Evolutionary conservation across 257 asterid genomes (phyloP).

Genomic region (Scutellaria barbata): DNA sequence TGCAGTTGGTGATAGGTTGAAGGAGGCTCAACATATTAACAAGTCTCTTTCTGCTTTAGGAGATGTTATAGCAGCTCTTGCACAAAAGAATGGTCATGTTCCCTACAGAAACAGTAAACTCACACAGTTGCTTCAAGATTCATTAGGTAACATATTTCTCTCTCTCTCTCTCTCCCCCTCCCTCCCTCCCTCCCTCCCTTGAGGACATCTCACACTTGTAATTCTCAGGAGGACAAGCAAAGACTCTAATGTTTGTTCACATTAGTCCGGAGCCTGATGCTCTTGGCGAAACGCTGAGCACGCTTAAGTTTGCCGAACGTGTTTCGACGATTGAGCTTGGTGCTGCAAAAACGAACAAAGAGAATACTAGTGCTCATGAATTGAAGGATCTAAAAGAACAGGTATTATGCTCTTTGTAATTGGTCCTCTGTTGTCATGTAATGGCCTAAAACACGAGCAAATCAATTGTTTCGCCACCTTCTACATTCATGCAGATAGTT

Average conservation of each 20-base stretch:
- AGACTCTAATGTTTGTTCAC: slow-evolving; percentile 75
- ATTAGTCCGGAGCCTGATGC: slow-evolving; percentile 62
- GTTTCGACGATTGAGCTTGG: slow-evolving; percentile 62
- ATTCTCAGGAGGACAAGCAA: slow-evolving; percentile 65
- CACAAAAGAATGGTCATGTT: slow-evolving; percentile 57
- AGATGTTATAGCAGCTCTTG: slow-evolving; percentile 62
- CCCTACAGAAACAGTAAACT: slow-evolving; percentile 68
- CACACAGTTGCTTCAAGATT: slow-evolving; percentile 67
- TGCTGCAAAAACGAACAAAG: slow-evolving; percentile 57
- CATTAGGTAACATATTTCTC: slow-evolving; percentile 44
- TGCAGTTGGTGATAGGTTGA: slow-evolving; percentile 58
- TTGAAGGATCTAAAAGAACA: slow-evolving; percentile 62
- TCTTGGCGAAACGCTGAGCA: slow-evolving; percentile 60
- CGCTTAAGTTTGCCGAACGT: slow-evolving; percentile 71
- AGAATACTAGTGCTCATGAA: slow-evolving; percentile 31
- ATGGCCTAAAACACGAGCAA: background rate
- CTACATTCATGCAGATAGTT: slow-evolving; percentile 55
- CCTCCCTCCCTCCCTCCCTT: background rate
- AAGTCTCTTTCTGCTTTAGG: slow-evolving; percentile 64
- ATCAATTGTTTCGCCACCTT: background rate
- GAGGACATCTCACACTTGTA: background rate
- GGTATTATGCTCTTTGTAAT: slow-evolving; percentile 31
- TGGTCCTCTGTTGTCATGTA: background rate
- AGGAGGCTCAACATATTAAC: slow-evolving; percentile 65
- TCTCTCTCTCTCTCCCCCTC: slow-evolving; percentile 1